Conservation (phyloP, 2,329 filamentous ascomycete species). For the Plenodomus lindquistii region DNA sequence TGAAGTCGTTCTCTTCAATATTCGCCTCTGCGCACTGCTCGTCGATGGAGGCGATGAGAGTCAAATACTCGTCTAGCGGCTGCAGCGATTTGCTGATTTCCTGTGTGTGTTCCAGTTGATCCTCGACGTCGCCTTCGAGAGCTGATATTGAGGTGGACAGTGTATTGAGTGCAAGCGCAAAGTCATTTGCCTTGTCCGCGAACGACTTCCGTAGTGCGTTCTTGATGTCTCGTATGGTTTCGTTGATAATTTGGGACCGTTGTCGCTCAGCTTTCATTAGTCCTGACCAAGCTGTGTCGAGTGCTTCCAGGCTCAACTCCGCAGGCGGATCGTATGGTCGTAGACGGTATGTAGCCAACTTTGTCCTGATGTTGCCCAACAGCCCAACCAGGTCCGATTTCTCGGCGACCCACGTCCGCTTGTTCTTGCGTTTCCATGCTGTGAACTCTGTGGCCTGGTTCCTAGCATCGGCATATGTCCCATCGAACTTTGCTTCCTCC, state of each 20-base stretch:
- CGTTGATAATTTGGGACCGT: slow-evolving; percentile 92
- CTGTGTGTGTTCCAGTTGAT: slow-evolving; percentile 86
- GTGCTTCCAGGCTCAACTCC: slow-evolving; percentile 77
- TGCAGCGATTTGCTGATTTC: slow-evolving; percentile 82
- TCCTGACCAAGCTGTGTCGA: slow-evolving; percentile 80
- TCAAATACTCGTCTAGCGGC: slow-evolving; percentile 87
- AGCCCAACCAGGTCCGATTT: slow-evolving; percentile 94
- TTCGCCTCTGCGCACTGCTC: slow-evolving; percentile 93
- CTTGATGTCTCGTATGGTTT: slow-evolving; percentile 98
- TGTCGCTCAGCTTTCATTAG: slow-evolving; percentile 84
- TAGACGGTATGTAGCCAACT: slow-evolving; percentile 90
- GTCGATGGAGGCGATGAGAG: slow-evolving; percentile 83
- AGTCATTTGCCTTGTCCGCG: slow-evolving; percentile 97
- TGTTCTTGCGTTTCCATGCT: slow-evolving; percentile 86
- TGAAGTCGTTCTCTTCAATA: slow-evolving; percentile 99
- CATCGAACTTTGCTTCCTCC: slow-evolving; percentile 81
- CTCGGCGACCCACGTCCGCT: slow-evolving; percentile 95
- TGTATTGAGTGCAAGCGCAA: slow-evolving; percentile 91
- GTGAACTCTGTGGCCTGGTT: slow-evolving; percentile 80
- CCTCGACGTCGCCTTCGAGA: slow-evolving; percentile 95
- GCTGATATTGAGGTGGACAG: slow-evolving; percentile 93
- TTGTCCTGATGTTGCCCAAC: slow-evolving; percentile 98
- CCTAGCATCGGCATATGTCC: slow-evolving; percentile 92
- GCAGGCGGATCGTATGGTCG: slow-evolving; percentile 87
- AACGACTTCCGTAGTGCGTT: slow-evolving; percentile 90